Evolutionary conservation across 805 yeast species (phyloP).

Genomic region (Priceomyces medius): DNA sequence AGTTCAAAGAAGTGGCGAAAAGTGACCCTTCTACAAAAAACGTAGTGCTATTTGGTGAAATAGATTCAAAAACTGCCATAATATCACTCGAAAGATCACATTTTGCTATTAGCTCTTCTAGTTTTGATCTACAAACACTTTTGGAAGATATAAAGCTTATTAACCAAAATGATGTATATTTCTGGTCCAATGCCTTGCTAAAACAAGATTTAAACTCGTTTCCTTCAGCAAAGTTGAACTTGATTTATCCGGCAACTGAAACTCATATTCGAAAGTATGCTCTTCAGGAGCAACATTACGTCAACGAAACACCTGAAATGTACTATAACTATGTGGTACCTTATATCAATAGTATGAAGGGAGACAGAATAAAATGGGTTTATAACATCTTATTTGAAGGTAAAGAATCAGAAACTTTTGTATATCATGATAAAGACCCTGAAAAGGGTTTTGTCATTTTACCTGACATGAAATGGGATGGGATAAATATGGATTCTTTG

Average conservation of each 20-base stretch:
- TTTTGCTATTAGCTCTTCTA: conserved; percentile 38
- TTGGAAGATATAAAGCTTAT: conserved; percentile 32
- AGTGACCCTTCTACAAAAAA: conserved; percentile 68
- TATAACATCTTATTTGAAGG: conserved; percentile 76
- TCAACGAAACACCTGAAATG: conserved; percentile 78
- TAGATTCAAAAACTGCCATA: conserved; percentile 62
- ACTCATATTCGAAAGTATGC: conserved; percentile 77
- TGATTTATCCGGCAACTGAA: conserved; percentile 87
- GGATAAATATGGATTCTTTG: conserved; percentile 61
- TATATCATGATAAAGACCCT: conserved; percentile 59
- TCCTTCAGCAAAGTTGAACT: conserved; percentile 69
- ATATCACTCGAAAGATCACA: conserved; percentile 71
- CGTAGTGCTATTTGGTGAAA: conserved; percentile 65
- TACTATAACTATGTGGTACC: conserved; percentile 66
- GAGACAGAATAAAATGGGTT: conserved; percentile 86
- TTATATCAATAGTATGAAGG: conserved; percentile 71
- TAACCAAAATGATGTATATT: conserved; percentile 79
- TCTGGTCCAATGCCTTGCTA: conserved; percentile 68
- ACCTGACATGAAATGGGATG: conserved; percentile 98
- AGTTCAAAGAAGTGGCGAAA: conserved; percentile 45
- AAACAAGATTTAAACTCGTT: conserved; percentile 41
- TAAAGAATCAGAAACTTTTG: conserved; percentile 80
- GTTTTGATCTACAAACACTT: conserved; percentile 11
- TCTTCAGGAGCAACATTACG: conserved; percentile 56
- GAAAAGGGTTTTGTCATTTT: conserved; percentile 65